Evolutionary conservation across 2,329 filamentous ascomycete genomes (phyloP), one percentile per base, ranked within the genome.

Genomic region (Pleomassaria siparia): DNA sequence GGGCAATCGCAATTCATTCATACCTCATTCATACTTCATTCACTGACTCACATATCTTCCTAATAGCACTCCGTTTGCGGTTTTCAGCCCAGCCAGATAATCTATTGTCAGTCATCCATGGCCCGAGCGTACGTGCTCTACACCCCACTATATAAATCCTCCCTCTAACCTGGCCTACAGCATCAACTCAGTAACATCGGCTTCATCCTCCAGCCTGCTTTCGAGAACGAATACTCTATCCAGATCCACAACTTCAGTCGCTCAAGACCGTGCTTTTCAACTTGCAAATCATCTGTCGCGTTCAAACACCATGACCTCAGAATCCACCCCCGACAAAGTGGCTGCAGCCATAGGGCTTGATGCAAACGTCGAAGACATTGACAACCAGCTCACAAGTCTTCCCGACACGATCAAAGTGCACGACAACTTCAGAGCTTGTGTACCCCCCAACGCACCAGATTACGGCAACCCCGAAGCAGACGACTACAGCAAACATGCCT

Each of bases 401-500:
- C 55, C 53, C 12, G 13, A 42, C 12, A 24, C 28, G 4, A 25
- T 16, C 4, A 20, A 16, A 9, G 12, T 28, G 16, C 39, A 24
- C 25, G 30, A 33, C 10, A 32, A 25, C 16, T 48, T 46, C 35
- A 4, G 13, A 4, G 22, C 13, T 4, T 41, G 13, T 18, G 29
- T 41, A 25, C 39, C 33, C 11, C 35, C 49, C 21, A 13, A 13
- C 9, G 35, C 21, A 20, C 35, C 35, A 6, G 20, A 10, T 18
- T 16, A 18, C 32, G n/a, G 20, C 15, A 35, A 21, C 32, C 64
- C n/a, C n/a, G n/a, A n/a, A n/a, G n/a, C n/a, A n/a, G n/a, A n/a
- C 13, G 61, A 66, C 46, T 62, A 59, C 42, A 48, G 48, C 22
- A 53, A 41, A 5, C 25, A 54, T 9, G 66, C 73, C 29, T 67